phyloP scores from a whole-genome alignment of 1,139 yeast species.

The Candida sanyaensis region DNA sequence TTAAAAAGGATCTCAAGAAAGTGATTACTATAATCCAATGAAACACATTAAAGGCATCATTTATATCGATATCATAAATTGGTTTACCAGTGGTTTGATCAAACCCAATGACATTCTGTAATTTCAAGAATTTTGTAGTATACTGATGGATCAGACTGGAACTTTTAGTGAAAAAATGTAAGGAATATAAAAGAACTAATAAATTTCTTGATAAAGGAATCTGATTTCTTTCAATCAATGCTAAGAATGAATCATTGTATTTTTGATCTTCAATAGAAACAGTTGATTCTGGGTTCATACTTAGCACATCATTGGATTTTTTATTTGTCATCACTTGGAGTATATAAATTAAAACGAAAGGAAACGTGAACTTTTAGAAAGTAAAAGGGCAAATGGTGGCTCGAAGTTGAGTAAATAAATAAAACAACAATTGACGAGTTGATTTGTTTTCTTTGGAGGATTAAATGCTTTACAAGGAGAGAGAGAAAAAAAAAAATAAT shows the following conservation, averaged over 20 bases:
- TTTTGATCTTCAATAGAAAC: constrained; percentile 9
- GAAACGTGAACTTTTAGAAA: no score
- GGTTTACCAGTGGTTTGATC: constrained; percentile 17
- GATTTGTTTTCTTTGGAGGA: not conserved
- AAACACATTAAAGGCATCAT: constrained; percentile 58
- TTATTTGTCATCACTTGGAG: not conserved
- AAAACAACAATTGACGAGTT: not conserved
- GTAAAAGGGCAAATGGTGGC: no score
- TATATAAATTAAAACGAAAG: not conserved
- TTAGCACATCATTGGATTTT: not conserved
- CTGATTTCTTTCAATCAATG: constrained; percentile 42
- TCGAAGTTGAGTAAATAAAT: not conserved
- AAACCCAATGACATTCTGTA: constrained; percentile 45
- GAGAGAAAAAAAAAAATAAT: not conserved
- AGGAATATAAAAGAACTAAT: constrained; percentile 27
- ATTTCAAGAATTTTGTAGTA: constrained; percentile 46
- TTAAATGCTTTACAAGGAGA: not conserved
- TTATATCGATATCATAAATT: constrained; percentile 54
- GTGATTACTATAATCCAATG: constrained; percentile 60
- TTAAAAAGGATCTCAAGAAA: constrained; percentile 58
- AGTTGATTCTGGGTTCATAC: not conserved
- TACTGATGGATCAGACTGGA: constrained; percentile 21
- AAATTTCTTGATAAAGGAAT: constrained; percentile 34
- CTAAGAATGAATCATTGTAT: constrained; percentile 27
- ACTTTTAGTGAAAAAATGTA: constrained; percentile 22